Conservation (phyloP, 1,139 yeast genomes). For the Yamadazyma buinensis region DNA sequence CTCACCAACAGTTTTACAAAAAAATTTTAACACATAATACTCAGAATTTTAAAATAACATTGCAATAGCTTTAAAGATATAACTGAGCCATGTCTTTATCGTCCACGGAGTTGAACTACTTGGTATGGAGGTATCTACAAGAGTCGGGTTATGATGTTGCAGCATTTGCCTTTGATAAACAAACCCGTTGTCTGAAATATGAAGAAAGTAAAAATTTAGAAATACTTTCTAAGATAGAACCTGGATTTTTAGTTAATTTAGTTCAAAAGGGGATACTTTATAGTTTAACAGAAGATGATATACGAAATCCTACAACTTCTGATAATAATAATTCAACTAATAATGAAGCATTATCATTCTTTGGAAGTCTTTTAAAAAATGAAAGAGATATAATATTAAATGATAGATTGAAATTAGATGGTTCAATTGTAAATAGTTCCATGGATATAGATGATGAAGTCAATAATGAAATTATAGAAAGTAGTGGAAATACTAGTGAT, state of each 20-base stretch:
- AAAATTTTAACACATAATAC: too few relatives aligned
- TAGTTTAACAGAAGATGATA: constrained; percentile 34
- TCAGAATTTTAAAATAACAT: too few relatives aligned
- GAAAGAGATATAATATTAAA: constrained; percentile 12
- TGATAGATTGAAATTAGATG: constrained; percentile 1
- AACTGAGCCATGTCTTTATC: constrained; percentile 83
- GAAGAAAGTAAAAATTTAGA: constrained; percentile 47
- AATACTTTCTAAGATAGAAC: constrained; percentile 45
- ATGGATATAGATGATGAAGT: constrained; percentile 2
- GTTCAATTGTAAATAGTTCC: neutral
- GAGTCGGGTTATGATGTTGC: constrained; percentile 81
- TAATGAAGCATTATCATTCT: constrained; percentile 22
- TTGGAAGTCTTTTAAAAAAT: constrained; percentile 28
- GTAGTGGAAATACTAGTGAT: neutral
- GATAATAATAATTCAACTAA: constrained; percentile 8
- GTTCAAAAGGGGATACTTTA: constrained; percentile 85
- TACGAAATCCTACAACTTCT: too few relatives aligned
- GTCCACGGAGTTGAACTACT: constrained; percentile 81
- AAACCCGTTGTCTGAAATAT: constrained; percentile 56
- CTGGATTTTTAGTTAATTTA: constrained; percentile 76
- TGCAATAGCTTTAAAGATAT: too few relatives aligned
- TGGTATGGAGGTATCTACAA: constrained; percentile 90
- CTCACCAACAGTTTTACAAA: too few relatives aligned
- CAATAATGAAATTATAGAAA: neutral
- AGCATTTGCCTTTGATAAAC: constrained; percentile 79